A percentile compares a stretch with the other conserved stretches of the same genome.
Evolutionary conservation across 1,139 yeast genomes (phyloP).

Genomic region (Ogataea hybrid): DNA sequence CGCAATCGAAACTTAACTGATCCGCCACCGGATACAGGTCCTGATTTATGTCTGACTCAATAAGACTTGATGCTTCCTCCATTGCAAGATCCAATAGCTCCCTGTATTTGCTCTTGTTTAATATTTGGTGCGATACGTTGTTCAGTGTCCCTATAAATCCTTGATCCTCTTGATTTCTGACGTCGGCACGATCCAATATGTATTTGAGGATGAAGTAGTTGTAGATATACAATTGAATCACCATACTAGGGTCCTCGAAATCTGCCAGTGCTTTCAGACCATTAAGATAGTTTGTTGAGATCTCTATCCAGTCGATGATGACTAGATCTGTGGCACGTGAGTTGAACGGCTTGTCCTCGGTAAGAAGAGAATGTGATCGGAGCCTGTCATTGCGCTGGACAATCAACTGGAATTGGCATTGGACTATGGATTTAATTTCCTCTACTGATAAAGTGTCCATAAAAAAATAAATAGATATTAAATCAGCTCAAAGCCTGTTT

Average conservation of each 20-base stretch:
- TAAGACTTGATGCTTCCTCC: constrained; percentile 13
- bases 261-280: constrained; percentile 14
- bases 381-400: constrained; percentile 1
- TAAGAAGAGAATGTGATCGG: neutral
- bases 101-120: constrained; percentile 10
- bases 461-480: neutral
- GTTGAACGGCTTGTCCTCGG: neutral
- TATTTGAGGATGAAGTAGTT: constrained; percentile 19
- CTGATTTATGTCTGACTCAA: constrained; percentile 2
- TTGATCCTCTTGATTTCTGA: constrained; percentile 16
- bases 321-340: constrained; percentile 4
- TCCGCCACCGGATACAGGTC: constrained; percentile 9
- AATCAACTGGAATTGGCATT: constrained; percentile 15
- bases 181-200: constrained; percentile 12
- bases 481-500: neutral
- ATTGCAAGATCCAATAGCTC: constrained; percentile 15
- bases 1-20: constrained; percentile 5
- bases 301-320: constrained; percentile 23
- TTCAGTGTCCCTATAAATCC: constrained; percentile 15
- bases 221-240: constrained; percentile 19
- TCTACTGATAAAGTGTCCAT: constrained; percentile 13
- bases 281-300: constrained; percentile 20
- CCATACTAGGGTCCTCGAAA: constrained; percentile 18
- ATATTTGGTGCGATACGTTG: constrained; percentile 10
- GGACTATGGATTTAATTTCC: constrained; percentile 11